These are phyloP conservation scores for Boletus speciosus DNA, from an alignment of 768 basidiomycete species.

Conservation along the genomic window DNA sequence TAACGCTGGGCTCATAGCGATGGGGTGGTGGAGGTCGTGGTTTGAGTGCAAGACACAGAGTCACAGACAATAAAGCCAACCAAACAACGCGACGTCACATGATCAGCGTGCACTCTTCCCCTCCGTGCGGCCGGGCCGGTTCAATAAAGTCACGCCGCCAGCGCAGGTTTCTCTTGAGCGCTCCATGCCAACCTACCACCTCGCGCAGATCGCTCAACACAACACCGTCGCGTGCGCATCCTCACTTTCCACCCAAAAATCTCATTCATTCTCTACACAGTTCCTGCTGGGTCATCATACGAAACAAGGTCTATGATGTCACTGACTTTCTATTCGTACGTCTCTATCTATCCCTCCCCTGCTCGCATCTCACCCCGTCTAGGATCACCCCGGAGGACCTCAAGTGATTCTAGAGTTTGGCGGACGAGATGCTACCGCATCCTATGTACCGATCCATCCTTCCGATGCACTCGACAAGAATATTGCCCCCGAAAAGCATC, in stretches of 20 bases:
- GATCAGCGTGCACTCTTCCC: constrained; percentile 17
- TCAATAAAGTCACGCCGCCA: background rate
- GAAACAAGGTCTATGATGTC: constrained; percentile 80
- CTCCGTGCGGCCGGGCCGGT: background rate
- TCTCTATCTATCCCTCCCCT: background rate
- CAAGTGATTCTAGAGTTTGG: constrained; percentile 80
- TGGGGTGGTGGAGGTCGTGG: constrained; percentile 30
- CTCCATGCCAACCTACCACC: constrained; percentile 39
- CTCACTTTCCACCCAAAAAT: background rate
- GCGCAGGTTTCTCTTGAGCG: too few relatives aligned
- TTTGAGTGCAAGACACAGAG: constrained; percentile 40
- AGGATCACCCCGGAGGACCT: constrained; percentile 82
- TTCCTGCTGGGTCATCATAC: constrained; percentile 84
- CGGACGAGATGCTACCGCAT: constrained; percentile 79
- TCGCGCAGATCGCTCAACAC: constrained; percentile 61
- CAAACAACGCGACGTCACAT: constrained; percentile 55
- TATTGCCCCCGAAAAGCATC: constrained; percentile 64
- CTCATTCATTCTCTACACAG: constrained; percentile 34
- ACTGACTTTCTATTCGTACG: constrained; percentile 70
- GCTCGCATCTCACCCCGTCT: constrained; percentile 1
- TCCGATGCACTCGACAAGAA: constrained; percentile 74
- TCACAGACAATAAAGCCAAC: constrained; percentile 33
- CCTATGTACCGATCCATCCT: constrained; percentile 81
- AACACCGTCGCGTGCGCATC: constrained; percentile 45
- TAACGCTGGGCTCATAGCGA: constrained; percentile 38